Evolutionary conservation across 2,329 filamentous ascomycete species (phyloP), one percentile per base, ranked within the genome.

Genomic region (Hymenoscyphus linearis): DNA sequence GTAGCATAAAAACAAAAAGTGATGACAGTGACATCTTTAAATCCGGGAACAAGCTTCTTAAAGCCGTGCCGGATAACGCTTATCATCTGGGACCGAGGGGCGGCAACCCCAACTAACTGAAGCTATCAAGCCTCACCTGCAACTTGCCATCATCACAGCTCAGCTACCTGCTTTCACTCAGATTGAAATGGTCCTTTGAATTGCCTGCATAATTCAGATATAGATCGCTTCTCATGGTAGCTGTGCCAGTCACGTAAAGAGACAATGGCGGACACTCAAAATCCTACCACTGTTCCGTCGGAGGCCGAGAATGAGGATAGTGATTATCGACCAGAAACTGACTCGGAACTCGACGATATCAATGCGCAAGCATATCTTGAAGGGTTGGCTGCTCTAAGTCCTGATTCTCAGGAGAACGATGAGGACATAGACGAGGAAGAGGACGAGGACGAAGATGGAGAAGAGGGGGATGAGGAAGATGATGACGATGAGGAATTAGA

Each of bases 301-400:
- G 50, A 26, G 22, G 26, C 25, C 58, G 70, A 71, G 18, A 68
- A 67, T 54, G 63, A 68, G 14, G 67, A 70, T 61, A 66, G 66
- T 54, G 72, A 76, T 64, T 74, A 75, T 62, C 68, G 70, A 55
- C 62, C 68, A n/a, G 22, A 34, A 36, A 22, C 40, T 22, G 40
- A 47, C 22, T 47, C 40, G n/a, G 56, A 25, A 52, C 52, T 44
- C 26, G 40, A 16, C 5, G 55, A 57, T 44, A 57, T 57, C 2
- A 57, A 57, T 44, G 55, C 40, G 10, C 36, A 27, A 10, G 55
- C 40, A 31, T 57, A 57, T 35, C 13, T 58, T n/a, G 56, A 58
- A 26, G 56, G 40, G 26, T 25, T 18, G 55, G 40, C 40, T 18
- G 40, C n/a, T 3, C 40, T 58, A 16, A 27, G 56, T 18, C 25